phyloP scores from a whole-genome alignment of 345 rosid species.

The Capsella bursapastoris region DNA sequence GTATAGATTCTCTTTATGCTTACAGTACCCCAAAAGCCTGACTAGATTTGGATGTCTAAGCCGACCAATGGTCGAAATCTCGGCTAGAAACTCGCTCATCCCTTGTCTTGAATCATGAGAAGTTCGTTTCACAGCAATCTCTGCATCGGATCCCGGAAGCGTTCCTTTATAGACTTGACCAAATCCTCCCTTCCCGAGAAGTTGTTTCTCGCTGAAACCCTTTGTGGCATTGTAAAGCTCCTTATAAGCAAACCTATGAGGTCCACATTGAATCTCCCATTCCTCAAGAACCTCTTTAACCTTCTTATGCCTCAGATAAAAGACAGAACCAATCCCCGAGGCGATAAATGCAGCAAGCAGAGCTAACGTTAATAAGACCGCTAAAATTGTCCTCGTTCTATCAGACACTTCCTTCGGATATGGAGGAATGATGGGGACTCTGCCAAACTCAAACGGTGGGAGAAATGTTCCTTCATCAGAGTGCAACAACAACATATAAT shows the following conservation, averaged over 20 bases:
- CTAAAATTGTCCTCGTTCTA: slow-evolving; percentile 31
- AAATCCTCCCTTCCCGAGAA: slow-evolving; percentile 59
- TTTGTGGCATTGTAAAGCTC: slow-evolving; percentile 53
- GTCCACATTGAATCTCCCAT: slow-evolving; percentile 56
- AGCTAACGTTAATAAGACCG: background rate
- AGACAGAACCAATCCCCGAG: slow-evolving; percentile 12
- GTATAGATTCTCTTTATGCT: slow-evolving; percentile 45
- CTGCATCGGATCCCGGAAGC: slow-evolving; percentile 40
- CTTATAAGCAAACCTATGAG: slow-evolving; percentile 51
- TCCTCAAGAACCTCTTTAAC: slow-evolving; percentile 48
- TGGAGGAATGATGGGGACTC: slow-evolving; percentile 50
- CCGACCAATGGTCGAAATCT: slow-evolving; percentile 48
- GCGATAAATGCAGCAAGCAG: slow-evolving; percentile 18
- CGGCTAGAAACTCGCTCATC: slow-evolving; percentile 55
- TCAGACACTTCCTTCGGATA: slow-evolving; percentile 46
- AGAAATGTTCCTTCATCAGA: slow-evolving; percentile 35
- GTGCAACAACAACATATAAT: slow-evolving; percentile 51
- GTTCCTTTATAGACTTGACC: slow-evolving; percentile 58
- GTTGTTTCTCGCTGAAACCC: slow-evolving; percentile 51
- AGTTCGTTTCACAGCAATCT: slow-evolving; percentile 58
- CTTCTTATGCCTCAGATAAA: slow-evolving; percentile 39
- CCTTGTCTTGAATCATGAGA: slow-evolving; percentile 56
- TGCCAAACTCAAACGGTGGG: slow-evolving; percentile 14
- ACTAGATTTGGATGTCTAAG: slow-evolving; percentile 48
- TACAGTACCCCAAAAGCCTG: slow-evolving; percentile 50